Base-by-base conservation (phyloP, 305 asterid genomes). In the Coffea humblotiana region DNA sequence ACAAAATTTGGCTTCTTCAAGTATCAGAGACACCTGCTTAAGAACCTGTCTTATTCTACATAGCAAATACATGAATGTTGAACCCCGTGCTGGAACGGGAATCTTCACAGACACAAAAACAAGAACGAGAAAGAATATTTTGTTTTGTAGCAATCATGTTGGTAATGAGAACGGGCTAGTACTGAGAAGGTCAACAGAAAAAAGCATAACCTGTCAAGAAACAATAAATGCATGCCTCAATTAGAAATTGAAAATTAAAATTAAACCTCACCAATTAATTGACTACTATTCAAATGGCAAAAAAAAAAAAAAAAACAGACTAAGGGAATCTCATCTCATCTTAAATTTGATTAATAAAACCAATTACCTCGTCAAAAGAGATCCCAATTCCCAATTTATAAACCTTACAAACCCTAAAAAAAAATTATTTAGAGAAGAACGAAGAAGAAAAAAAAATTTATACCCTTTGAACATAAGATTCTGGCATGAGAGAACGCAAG, bases 381-480 rank as follows among this genome's bases (percentile, higher is more conserved):
- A 32, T 68, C 35, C 51, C 51, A 4, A 4, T 5, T 21, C 27
- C 47, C 13, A 69, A 18, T 32, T 69, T 32, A 11, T 56, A 71
- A 40, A 40, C 32, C 19, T 40, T 11, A 21, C 11, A 45, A 25
- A n/a, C 4, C 48, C 49, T n/a, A 47, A 29, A 48, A 49, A 51
- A 35, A 65, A 13, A 43, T 11, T 49, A 2, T 45, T 23, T 71
- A 10, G 21, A 61, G 58, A 27, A 49, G 75, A 32, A 15, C 13
- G 16, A 40, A 18, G 15, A 19, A 32, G 21, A 51, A 47, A 15
- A 52, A 29, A 70, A 13, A 10, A 2, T 5, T 73, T 82, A 68
- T 89, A 95, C 98, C 87, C 98, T 89, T 85, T 90, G 98, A 71
- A 91, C 95, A 88, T 95, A 95, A 74, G 97, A 92, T n/a, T 93